Conservation (phyloP, 495 filamentous ascomycete genomes). For the Aspergillus coremiiformis region DNA sequence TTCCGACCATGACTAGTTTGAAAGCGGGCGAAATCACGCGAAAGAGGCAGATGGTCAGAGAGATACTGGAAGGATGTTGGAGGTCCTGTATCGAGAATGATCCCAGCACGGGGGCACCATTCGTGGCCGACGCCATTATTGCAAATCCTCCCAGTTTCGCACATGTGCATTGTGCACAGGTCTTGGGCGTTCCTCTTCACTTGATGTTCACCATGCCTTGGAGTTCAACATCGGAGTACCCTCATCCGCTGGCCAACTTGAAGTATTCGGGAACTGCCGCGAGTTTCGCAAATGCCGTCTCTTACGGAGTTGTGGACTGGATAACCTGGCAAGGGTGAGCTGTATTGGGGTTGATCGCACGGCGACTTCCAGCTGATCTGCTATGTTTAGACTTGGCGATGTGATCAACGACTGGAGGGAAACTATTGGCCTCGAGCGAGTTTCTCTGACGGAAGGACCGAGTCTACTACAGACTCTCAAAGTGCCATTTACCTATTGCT, state of each 20-base stretch:
- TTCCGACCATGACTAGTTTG: slow-evolving; percentile 41
- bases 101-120: slow-evolving; percentile 45
- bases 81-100: slow-evolving; percentile 53
- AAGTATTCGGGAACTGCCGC: slow-evolving; percentile 38
- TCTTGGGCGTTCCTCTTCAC: slow-evolving; percentile 53
- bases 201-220: slow-evolving; percentile 63
- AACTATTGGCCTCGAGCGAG: slow-evolving; percentile 45
- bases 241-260: slow-evolving; percentile 52
- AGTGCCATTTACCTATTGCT: slow-evolving; percentile 58
- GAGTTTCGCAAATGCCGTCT: slow-evolving; percentile 48
- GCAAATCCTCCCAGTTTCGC: slow-evolving; percentile 63
- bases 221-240: slow-evolving; percentile 47
- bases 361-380: background rate
- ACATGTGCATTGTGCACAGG: slow-evolving; percentile 57
- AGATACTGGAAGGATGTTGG: slow-evolving; percentile 58
- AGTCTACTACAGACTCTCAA: slow-evolving; percentile 35
- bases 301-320: slow-evolving; percentile 55
- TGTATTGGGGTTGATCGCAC: background rate
- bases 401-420: slow-evolving; percentile 51
- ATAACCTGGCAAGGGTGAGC: slow-evolving; percentile 59
- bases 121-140: slow-evolving; percentile 61
- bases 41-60: slow-evolving; percentile 44
- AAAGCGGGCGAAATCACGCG: slow-evolving; percentile 38
- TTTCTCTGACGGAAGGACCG: slow-evolving; percentile 33
- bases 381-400: slow-evolving; percentile 44